phyloP scores from a whole-genome alignment of 2,329 filamentous ascomycete species.

The Colletotrichum siamense region DNA sequence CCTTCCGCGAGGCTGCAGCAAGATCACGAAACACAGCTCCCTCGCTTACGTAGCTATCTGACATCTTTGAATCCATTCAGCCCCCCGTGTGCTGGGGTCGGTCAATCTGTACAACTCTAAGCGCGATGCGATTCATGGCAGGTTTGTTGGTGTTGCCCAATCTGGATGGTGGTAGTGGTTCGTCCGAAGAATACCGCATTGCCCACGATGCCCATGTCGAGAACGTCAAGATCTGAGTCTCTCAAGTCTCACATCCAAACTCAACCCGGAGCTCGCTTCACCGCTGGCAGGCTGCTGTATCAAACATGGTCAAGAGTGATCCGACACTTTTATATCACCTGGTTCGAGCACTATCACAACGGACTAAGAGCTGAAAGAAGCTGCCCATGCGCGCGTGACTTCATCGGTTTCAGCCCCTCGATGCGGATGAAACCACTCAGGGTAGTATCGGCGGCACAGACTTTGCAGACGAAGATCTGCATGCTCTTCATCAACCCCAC shows the following conservation, averaged over 20 bases:
- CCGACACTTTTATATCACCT: neutral
- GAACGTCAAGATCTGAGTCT: neutral
- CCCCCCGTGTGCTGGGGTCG: neutral
- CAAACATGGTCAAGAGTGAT: neutral
- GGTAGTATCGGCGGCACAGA: neutral
- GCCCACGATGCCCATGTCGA: neutral
- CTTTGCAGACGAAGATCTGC: neutral
- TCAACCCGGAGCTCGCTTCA: neutral
- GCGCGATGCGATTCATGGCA: neutral
- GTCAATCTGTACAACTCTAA: neutral
- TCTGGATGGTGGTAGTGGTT: neutral
- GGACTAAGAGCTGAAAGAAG: neutral
- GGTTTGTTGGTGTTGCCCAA: neutral
- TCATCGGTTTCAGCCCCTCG: conserved; percentile 8
- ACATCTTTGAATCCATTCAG: neutral
- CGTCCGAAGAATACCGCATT: neutral
- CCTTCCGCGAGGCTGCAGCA: neutral
- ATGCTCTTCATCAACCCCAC: neutral
- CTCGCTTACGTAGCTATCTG: neutral
- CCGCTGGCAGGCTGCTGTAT: neutral
- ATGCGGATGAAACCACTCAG: conserved; percentile 1
- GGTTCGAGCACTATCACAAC: neutral
- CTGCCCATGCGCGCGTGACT: neutral
- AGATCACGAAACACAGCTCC: neutral
- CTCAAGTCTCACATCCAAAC: neutral